phyloP scores from a whole-genome alignment of 164 flowering plant species.

The Vitis cinerea region DNA sequence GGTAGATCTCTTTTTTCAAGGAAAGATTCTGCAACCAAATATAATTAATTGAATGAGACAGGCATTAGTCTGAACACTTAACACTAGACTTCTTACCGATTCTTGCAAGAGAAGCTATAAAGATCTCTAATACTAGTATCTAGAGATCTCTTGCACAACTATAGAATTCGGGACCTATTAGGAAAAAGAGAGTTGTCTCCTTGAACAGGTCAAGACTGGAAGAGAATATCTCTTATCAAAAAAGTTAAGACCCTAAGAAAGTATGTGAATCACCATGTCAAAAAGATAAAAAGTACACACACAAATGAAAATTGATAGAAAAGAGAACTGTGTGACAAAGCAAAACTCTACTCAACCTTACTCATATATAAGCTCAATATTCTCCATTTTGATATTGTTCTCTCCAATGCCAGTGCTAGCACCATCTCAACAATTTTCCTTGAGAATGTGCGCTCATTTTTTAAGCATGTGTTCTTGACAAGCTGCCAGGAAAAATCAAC shows the following conservation, averaged over 20 bases:
- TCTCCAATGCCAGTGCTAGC: slow-evolving; percentile 24
- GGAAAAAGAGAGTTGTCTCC: too few species aligned
- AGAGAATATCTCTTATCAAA: too few species aligned
- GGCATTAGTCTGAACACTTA: too few species aligned
- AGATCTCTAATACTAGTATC: too few species aligned
- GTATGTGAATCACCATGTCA: not conserved
- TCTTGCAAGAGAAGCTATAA: too few species aligned
- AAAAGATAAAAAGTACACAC: not conserved
- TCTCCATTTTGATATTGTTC: slow-evolving; percentile 18
- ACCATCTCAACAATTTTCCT: slow-evolving; percentile 26
- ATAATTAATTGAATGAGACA: too few species aligned
- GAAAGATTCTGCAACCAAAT: too few species aligned
- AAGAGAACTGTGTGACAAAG: not conserved
- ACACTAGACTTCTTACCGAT: too few species aligned
- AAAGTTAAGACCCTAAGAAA: not conserved
- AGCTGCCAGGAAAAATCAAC: slow-evolving; percentile 21
- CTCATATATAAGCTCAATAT: slow-evolving; percentile 21
- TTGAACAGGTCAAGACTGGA: too few species aligned
- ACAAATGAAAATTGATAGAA: not conserved
- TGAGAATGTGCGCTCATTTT: slow-evolving; percentile 24
- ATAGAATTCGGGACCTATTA: too few species aligned
- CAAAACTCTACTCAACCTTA: slow-evolving; percentile 15
- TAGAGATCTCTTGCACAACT: too few species aligned
- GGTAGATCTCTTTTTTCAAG: too few species aligned
- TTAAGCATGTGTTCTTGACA: slow-evolving; percentile 23